Percentiles rank a stretch among this genome's conserved stretches.
Evolutionary conservation across 2,329 filamentous ascomycete genomes (phyloP).

Genomic region (Botrytis aclada): DNA sequence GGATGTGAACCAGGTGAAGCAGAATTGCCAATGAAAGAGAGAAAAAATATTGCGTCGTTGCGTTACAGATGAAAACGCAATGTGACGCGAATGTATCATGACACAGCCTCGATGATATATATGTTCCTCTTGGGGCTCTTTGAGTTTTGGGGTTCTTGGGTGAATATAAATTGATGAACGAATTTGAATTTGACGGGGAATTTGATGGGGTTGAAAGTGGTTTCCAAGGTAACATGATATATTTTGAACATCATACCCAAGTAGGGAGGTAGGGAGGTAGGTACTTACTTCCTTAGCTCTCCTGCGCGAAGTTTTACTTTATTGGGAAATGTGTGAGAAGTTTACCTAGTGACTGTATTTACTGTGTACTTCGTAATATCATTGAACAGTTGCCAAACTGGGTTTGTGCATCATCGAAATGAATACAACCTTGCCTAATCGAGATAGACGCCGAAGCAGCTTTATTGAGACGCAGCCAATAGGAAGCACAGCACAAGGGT

Average conservation of each 20-base stretch:
- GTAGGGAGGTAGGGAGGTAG: neutral
- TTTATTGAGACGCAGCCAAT: constrained; percentile 32
- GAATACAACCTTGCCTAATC: constrained; percentile 35
- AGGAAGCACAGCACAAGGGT: constrained; percentile 29
- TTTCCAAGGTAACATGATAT: neutral
- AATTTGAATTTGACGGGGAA: too few relatives aligned
- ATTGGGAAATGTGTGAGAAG: neutral
- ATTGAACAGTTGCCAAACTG: constrained; percentile 13
- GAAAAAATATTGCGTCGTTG: neutral
- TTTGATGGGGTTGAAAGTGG: neutral
- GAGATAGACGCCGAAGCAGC: constrained; percentile 37
- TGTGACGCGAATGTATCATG: constrained; percentile 19
- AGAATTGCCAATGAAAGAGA: neutral
- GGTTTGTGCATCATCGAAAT: constrained; percentile 22
- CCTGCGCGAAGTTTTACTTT: neutral
- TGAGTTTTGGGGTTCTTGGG: neutral
- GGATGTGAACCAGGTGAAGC: constrained; percentile 8
- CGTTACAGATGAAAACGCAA: constrained; percentile 16
- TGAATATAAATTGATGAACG: neutral
- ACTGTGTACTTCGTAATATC: neutral
- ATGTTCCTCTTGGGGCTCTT: neutral
- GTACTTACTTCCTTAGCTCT: neutral
- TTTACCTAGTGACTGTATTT: neutral
- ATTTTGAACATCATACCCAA: neutral
- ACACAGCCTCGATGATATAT: constrained; percentile 21